Evolutionary conservation across 805 yeast genomes (phyloP).

Genomic region (Clavispora vitiphila): DNA sequence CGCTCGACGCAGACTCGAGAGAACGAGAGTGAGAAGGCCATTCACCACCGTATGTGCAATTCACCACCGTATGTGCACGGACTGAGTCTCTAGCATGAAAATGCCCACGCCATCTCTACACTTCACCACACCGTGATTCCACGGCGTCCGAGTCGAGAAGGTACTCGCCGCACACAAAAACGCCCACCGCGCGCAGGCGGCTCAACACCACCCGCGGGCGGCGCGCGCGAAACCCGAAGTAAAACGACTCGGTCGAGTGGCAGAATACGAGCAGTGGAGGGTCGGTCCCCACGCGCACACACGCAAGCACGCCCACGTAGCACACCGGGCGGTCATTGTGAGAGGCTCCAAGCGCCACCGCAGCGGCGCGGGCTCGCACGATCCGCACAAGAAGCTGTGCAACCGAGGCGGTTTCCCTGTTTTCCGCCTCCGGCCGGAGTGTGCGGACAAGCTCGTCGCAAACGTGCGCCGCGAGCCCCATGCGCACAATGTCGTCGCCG

Average conservation of each 20-base stretch:
- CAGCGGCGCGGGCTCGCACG: constrained; percentile 7
- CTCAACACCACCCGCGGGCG: constrained; percentile 9
- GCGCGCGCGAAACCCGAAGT: constrained; percentile 18
- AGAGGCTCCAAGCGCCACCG: neutral
- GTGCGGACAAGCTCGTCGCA: constrained; percentile 5
- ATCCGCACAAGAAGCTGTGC: constrained; percentile 12
- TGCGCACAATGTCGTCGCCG: constrained; percentile 49
- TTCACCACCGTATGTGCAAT: too few relatives aligned
- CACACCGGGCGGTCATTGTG: constrained; percentile 14
- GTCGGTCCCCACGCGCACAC: constrained; percentile 2
- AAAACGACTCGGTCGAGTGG: constrained; percentile 17
- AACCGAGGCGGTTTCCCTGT: neutral
- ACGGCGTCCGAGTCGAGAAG: neutral
- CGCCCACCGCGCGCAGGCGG: constrained; percentile 4
- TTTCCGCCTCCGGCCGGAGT: neutral
- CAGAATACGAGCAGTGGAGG: constrained; percentile 11
- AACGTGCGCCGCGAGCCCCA: constrained; percentile 33
- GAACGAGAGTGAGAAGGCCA: too few relatives aligned
- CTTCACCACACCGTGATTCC: too few relatives aligned
- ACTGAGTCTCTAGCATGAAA: too few relatives aligned
- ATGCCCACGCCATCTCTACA: too few relatives aligned
- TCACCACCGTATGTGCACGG: too few relatives aligned
- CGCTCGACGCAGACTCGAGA: too few relatives aligned
- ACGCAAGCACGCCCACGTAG: constrained; percentile 31
- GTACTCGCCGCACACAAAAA: constrained; percentile 14